Evolutionary conservation across 2,329 filamentous ascomycete genomes (phyloP).

Genomic region (Fonsecaea erecta): DNA sequence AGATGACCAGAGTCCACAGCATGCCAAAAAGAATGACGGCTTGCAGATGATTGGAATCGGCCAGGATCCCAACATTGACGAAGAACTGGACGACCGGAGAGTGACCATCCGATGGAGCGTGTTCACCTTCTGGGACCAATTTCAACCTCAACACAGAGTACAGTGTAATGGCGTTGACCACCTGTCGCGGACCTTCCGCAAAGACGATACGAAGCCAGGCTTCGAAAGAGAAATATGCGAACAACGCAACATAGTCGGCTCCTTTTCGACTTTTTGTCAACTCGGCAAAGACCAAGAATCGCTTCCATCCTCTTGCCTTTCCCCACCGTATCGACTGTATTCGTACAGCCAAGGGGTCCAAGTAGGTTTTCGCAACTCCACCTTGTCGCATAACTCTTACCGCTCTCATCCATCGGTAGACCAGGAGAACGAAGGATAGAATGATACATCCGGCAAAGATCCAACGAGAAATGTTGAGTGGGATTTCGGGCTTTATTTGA

Average conservation of each 20-base stretch:
- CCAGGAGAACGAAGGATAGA: slow-evolving; percentile 80
- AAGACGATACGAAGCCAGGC: slow-evolving; percentile 87
- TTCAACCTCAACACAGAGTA: slow-evolving; percentile 80
- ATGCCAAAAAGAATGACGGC: slow-evolving; percentile 85
- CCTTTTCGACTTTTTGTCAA: slow-evolving; percentile 91
- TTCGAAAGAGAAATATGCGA: slow-evolving; percentile 83
- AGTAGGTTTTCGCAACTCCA: slow-evolving; percentile 87
- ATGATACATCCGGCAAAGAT: slow-evolving; percentile 94
- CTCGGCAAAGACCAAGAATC: slow-evolving; percentile 90
- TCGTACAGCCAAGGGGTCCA: slow-evolving; percentile 83
- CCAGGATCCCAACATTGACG: slow-evolving; percentile 75
- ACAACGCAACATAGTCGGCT: slow-evolving; percentile 85
- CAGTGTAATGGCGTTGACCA: slow-evolving; percentile 85
- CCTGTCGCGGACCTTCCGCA: slow-evolving; percentile 89
- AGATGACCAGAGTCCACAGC: slow-evolving; percentile 88
- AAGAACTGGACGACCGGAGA: slow-evolving; percentile 77
- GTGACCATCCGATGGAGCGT: slow-evolving; percentile 61
- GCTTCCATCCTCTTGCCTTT: slow-evolving; percentile 76
- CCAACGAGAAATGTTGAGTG: slow-evolving; percentile 83
- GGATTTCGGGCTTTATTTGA: slow-evolving; percentile 76
- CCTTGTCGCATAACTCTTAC: slow-evolving; percentile 79
- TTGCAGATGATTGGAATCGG: slow-evolving; percentile 74
- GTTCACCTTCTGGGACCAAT: slow-evolving; percentile 65
- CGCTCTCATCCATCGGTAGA: slow-evolving; percentile 79
- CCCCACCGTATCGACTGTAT: slow-evolving; percentile 81